These are phyloP conservation scores for Salvia rosmarinus DNA, from an alignment of 257 asterid genomes.

Conservation along the genomic window DNA sequence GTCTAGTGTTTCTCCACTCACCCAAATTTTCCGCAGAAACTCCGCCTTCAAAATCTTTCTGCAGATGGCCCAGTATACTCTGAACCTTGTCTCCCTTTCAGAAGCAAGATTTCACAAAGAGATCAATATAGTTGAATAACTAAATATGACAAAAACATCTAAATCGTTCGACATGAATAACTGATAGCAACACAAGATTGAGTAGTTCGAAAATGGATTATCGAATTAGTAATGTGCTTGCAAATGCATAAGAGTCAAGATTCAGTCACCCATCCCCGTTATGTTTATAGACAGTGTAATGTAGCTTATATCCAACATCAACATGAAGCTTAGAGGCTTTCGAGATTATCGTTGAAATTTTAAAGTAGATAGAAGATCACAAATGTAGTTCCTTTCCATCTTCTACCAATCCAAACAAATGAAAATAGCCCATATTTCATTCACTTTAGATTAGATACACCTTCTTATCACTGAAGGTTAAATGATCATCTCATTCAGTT, in stretches of 20 bases:
- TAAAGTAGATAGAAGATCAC: conserved; percentile 19
- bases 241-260: conserved; percentile 6
- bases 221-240: background rate
- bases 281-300: background rate
- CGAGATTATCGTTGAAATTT: conserved; percentile 11
- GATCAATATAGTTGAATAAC: conserved; percentile 17
- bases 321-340: background rate
- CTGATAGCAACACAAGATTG: conserved; percentile 15
- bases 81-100: conserved; percentile 81
- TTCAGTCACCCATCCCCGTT: conserved; percentile 16
- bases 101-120: conserved; percentile 29
- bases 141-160: conserved; percentile 19
- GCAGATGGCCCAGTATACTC: conserved; percentile 84
- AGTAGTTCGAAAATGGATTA: conserved; percentile 12
- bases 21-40: conserved; percentile 83
- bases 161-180: conserved; percentile 11
- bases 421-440: conserved; percentile 28
- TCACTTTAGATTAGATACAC: conserved; percentile 17
- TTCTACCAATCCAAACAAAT: conserved; percentile 27
- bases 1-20: conserved; percentile 42
- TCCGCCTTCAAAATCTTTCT: conserved; percentile 93
- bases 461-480: conserved; percentile 10
- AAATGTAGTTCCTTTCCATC: background rate
- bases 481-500: conserved; percentile 28
- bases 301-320: background rate